These are phyloP conservation scores for Nemania bipapillata DNA, from an alignment of 2,329 filamentous ascomycete species.

Conservation along the genomic window DNA sequence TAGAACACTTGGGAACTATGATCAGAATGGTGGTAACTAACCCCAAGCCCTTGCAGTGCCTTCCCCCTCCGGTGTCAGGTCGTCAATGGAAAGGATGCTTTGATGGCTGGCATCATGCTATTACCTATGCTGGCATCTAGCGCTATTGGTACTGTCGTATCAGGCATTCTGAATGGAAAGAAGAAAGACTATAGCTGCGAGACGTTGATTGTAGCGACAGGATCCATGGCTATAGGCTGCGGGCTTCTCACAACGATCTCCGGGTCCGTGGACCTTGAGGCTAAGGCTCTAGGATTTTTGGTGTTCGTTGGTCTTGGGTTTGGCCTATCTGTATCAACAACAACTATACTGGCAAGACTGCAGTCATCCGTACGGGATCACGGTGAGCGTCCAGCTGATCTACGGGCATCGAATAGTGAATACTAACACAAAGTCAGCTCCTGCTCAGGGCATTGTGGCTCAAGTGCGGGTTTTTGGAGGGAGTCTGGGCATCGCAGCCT, in stretches of 20 bases:
- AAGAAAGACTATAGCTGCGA: constrained; percentile 57
- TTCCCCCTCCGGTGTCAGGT: constrained; percentile 63
- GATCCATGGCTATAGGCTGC: constrained; percentile 60
- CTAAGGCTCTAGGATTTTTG: constrained; percentile 62
- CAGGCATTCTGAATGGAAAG: constrained; percentile 57
- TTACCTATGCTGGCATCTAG: constrained; percentile 64
- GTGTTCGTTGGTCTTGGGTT: constrained; percentile 65
- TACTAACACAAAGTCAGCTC: constrained; percentile 52
- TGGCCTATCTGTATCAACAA: constrained; percentile 60
- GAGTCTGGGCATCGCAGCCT: constrained; percentile 65
- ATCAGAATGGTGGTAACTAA: neutral
- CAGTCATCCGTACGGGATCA: constrained; percentile 60
- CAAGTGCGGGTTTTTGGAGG: constrained; percentile 65
- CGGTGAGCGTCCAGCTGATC: constrained; percentile 52
- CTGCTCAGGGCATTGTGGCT: constrained; percentile 64
- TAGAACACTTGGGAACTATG: no score
- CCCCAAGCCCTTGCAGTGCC: constrained; percentile 37
- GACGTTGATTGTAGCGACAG: constrained; percentile 57
- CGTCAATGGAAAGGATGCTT: constrained; percentile 59
- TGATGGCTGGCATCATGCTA: constrained; percentile 63
- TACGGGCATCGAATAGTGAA: neutral
- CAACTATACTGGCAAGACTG: constrained; percentile 59
- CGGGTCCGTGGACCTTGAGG: constrained; percentile 52
- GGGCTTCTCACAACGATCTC: constrained; percentile 59
- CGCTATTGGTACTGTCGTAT: constrained; percentile 58